A percentile compares a stretch with the other conserved stretches of the same genome.
These are phyloP conservation scores for Starmerella etchellsii DNA, from an alignment of 805 yeast species.

Conservation along the genomic window DNA sequence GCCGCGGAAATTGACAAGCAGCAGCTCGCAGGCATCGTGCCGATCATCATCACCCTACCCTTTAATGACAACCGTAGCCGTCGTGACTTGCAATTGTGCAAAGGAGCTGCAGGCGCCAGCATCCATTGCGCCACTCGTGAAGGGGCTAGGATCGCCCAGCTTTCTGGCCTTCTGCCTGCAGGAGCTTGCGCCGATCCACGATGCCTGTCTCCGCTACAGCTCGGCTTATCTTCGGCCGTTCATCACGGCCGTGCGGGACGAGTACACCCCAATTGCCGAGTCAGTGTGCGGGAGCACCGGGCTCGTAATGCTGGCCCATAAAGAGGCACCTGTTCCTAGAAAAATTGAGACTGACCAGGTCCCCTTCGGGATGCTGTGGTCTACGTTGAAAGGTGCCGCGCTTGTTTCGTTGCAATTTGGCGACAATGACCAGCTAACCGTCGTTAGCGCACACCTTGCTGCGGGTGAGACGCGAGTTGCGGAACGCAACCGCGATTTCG, in stretches of 20 bases:
- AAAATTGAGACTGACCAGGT: slow-evolving; percentile 9
- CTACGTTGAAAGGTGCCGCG: slow-evolving; percentile 66
- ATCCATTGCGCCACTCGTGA: background rate
- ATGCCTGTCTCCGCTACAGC: slow-evolving; percentile 22
- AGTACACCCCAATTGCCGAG: slow-evolving; percentile 15
- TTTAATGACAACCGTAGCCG: too few relatives aligned
- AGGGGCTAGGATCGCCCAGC: background rate
- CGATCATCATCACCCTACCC: too few relatives aligned
- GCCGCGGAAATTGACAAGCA: too few relatives aligned
- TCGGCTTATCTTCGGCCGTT: slow-evolving; percentile 22
- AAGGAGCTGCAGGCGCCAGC: background rate
- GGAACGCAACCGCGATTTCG: slow-evolving; percentile 42
- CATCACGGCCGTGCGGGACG: slow-evolving; percentile 20
- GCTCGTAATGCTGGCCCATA: slow-evolving; percentile 20
- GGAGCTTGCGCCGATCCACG: slow-evolving; percentile 28
- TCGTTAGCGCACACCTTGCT: slow-evolving; percentile 57
- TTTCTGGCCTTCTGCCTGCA: slow-evolving; percentile 18
- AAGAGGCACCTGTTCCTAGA: background rate
- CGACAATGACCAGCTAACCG: slow-evolving; percentile 35
- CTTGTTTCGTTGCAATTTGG: slow-evolving; percentile 38
- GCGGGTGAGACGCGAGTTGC: slow-evolving; percentile 62
- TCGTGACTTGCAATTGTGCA: slow-evolving; percentile 2
- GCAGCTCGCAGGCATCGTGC: too few relatives aligned
- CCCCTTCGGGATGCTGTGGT: slow-evolving; percentile 40
- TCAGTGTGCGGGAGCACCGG: slow-evolving; percentile 24